These are phyloP conservation scores for Ambrosiella beaveri DNA, from an alignment of 2,329 filamentous ascomycete genomes.

Conservation along the genomic window DNA sequence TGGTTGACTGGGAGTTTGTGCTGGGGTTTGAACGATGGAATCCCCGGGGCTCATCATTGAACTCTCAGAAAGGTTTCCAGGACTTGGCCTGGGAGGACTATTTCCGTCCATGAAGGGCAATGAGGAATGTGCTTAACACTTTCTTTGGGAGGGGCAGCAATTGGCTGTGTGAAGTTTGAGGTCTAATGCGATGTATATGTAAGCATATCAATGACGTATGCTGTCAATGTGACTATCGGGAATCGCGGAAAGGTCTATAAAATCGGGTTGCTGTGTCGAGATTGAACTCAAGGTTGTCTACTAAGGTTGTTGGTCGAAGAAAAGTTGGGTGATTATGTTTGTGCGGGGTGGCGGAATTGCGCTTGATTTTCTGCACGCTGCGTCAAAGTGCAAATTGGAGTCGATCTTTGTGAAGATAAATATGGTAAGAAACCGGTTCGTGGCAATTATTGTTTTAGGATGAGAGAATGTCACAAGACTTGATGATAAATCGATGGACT, in stretches of 20 bases:
- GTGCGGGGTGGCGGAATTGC: too few relatives aligned
- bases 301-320: background rate
- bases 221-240: background rate
- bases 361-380: too few relatives aligned
- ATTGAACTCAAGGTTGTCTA: background rate
- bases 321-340: background rate
- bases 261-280: background rate
- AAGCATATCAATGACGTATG: background rate
- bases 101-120: slow-evolving; percentile 1
- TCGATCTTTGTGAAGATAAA: too few relatives aligned
- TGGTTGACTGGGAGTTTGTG: slow-evolving; percentile 6
- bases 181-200: too few relatives aligned
- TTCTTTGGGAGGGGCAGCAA: background rate
- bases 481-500: too few relatives aligned
- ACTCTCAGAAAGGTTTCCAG: slow-evolving; percentile 2
- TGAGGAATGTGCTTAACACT: background rate
- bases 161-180: background rate
- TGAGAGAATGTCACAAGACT: too few relatives aligned
- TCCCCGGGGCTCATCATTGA: slow-evolving; percentile 5
- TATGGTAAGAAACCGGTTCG: too few relatives aligned
- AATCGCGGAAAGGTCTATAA: too few relatives aligned
- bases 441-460: too few relatives aligned
- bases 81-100: slow-evolving; percentile 5
- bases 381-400: too few relatives aligned
- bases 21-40: slow-evolving; percentile 5